phyloP scores from a whole-genome alignment of 192 early-diverging fungal species.

The Mortierella antarctica region DNA sequence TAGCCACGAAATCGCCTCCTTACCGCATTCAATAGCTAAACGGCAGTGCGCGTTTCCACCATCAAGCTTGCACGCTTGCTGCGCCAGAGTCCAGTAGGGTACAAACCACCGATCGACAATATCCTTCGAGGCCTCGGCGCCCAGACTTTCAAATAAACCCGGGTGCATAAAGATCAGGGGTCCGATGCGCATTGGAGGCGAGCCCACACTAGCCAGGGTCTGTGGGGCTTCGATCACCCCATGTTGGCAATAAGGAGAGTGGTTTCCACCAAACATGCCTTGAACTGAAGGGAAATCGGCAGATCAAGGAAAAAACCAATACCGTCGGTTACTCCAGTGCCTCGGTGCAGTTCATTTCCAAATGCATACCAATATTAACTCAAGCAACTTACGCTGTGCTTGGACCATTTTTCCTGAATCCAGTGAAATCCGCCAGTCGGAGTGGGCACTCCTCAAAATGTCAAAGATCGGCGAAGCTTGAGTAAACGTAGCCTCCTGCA shows the following conservation, averaged over 20 bases:
- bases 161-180: slow-evolving; percentile 37
- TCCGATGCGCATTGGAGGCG: slow-evolving; percentile 38
- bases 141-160: slow-evolving; percentile 14
- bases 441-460: slow-evolving; percentile 25
- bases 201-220: background rate
- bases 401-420: slow-evolving; percentile 10
- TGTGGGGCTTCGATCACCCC: slow-evolving; percentile 28
- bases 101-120: slow-evolving; percentile 18
- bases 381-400: slow-evolving; percentile 6
- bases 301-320: background rate
- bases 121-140: background rate
- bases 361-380: background rate
- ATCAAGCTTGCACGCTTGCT: slow-evolving; percentile 25
- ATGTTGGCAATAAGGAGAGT: slow-evolving; percentile 31
- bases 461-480: slow-evolving; percentile 16
- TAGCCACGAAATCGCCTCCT: background rate
- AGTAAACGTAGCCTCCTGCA: slow-evolving; percentile 23
- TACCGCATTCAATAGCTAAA: slow-evolving; percentile 37
- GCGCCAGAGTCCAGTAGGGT: slow-evolving; percentile 34
- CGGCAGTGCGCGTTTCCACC: slow-evolving; percentile 4
- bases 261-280: slow-evolving; percentile 26
- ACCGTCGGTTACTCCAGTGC: background rate
- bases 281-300: slow-evolving; percentile 9
- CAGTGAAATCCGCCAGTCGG: slow-evolving; percentile 15
- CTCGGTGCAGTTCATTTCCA: background rate